Base-by-base conservation (phyloP, 75 land plant species). In the Adiantum capillusveneris region DNA sequence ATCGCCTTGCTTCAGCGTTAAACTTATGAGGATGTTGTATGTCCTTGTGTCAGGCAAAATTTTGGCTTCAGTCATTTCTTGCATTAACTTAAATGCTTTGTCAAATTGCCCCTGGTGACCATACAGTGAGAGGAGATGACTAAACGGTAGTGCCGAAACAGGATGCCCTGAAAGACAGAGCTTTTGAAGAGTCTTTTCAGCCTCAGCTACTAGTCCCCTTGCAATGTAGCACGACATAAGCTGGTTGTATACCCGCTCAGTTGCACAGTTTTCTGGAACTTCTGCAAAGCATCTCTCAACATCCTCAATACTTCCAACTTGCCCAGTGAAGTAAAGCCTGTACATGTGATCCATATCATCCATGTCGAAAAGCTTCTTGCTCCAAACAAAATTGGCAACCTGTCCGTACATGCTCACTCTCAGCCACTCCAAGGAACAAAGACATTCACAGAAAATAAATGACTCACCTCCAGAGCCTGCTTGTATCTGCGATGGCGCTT, bases 1-100 rank as follows among this genome's bases (percentile, higher is more conserved):
- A 52, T 75, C 66, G n/a, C 82, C 81, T 18, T 48, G 51, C 20
- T 48, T 48, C 18, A 48, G 20, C 13, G 18, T 16, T 5, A 48
- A 16, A 18, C 18, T 48, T 20, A 48, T 48, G 20, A 48, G 51
- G 18, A 48, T 48, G 51, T 48, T 48, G 20, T 48, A 48, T 11
- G 51, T 48, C 18, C 51, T 48, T 18, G 51, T 48, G 51, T 48
- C 18, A 9, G 51, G 51, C 6, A 5, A 5, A 5, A 48, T 48
- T 5, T 48, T 48, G 6, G 6, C 20, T 19, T 12, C 51, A 9
- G 13, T 48, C 51, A 48, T 48, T 18, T 48, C 51, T 18, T 19
- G 11, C 5, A 48, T 12, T 20, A 48, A 9, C 5, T 48, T 18
- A 19, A 19, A 18, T 13, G 51, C 51, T 19, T 48, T 48, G 13